Base-by-base conservation (phyloP, 73 alveolate species). In the Paramecium sonneborni region DNA sequence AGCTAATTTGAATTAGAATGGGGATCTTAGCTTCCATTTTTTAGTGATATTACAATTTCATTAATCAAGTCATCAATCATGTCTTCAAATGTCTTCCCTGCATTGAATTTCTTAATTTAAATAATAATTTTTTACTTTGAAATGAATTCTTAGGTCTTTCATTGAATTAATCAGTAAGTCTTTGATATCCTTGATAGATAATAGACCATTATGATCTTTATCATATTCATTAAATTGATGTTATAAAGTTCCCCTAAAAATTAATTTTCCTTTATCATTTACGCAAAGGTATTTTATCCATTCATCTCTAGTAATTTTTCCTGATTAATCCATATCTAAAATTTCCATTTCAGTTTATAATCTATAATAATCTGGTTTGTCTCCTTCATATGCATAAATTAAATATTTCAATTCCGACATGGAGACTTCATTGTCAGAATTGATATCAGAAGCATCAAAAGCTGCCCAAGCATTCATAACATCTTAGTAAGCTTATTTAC, bases 391-490 rank as follows among this genome's bases (percentile, higher is more conserved):
- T 24, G 56, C 76, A 68, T 72, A 85, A 12, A 85, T 68, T 56
- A 85, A 85, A n/a, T 57, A 57, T 85, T 72, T 85, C 30, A 85
- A 48, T 35, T 85, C 92, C n/a, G 48, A 37, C 48, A 85, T 57
- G 14, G 85, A 57, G n/a, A 85, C 48, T 8, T 72, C 32, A 85
- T 85, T 85, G 20, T 85, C 76, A 34, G 24, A 46, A 32, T 85
- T 85, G 0, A 85, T 48, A 85, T 85, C 92, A 55, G 85, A 56
- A 15, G 92, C 92, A 85, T 72, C 76, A 30, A 85, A 85, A n/a
- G 92, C 92, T 30, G 70, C 48, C 92, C 92, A 85, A 7, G 92
- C 92, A 34, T 72, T 85, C 86, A 85, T 85, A 5, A 85, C 86
- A 55, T 85, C 92, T 9, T 35, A 30, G 21, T 57, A 85, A 26